Conservation (phyloP, 2,329 filamentous ascomycete species). For the Cadophora malorum region DNA sequence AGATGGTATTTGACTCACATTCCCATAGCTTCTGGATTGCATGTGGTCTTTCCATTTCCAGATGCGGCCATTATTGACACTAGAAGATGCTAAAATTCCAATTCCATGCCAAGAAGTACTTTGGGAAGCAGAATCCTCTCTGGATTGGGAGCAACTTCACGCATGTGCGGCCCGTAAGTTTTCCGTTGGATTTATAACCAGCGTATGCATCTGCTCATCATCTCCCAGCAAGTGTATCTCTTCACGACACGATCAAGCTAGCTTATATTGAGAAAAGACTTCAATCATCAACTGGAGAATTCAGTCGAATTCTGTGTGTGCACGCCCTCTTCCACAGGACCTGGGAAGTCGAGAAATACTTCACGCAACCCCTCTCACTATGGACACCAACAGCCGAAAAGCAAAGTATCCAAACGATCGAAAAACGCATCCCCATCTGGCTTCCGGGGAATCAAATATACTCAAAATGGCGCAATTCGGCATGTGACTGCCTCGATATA, state of each 20-base stretch:
- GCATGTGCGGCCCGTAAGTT: conserved; percentile 32
- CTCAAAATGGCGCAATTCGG: conserved; percentile 53
- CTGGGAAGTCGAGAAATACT: conserved; percentile 55
- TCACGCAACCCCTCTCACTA: conserved; percentile 52
- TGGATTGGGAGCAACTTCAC: conserved; percentile 45
- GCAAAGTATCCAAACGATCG: conserved; percentile 44
- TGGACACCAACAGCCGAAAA: conserved; percentile 53
- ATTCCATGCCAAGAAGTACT: conserved; percentile 50
- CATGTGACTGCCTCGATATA: conserved; percentile 51
- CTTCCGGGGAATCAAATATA: conserved; percentile 54
- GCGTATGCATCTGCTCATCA: background rate
- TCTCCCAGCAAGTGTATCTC: conserved; percentile 45
- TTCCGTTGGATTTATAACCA: background rate
- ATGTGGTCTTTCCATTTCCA: conserved; percentile 50
- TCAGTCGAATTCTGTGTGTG: conserved; percentile 55
- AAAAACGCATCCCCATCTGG: conserved; percentile 50
- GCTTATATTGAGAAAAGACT: conserved; percentile 57
- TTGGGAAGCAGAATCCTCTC: conserved; percentile 48
- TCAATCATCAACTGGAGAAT: conserved; percentile 52
- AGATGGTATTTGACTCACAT: conserved; percentile 11
- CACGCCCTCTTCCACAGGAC: conserved; percentile 57
- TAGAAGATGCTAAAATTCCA: conserved; percentile 50
- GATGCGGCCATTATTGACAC: conserved; percentile 45
- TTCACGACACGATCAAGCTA: conserved; percentile 51
- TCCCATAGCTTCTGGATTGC: conserved; percentile 49